These are phyloP conservation scores for Cadophora sp. DNA, from an alignment of 2,329 filamentous ascomycete genomes.

Conservation along the genomic window DNA sequence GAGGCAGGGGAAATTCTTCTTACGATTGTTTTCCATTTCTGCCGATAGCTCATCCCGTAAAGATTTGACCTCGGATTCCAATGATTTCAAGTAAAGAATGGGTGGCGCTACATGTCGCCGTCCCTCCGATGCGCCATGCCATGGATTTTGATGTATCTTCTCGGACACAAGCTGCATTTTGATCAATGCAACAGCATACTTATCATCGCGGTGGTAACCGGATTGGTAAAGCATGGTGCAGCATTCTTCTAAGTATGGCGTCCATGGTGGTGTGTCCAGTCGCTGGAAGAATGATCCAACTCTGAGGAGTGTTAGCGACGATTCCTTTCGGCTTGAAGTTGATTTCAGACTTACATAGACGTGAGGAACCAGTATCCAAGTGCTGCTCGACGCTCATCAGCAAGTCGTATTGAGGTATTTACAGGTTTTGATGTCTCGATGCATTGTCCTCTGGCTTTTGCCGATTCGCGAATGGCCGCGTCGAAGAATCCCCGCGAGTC, in stretches of 20 bases:
- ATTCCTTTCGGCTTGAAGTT: background rate
- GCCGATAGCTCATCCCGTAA: constrained; percentile 16
- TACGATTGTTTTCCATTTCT: constrained; percentile 26
- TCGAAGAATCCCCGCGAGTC: constrained; percentile 11
- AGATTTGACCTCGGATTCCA: constrained; percentile 25
- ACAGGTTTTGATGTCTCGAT: background rate
- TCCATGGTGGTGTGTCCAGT: constrained; percentile 25
- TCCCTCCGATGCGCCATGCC: constrained; percentile 18
- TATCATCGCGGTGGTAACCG: constrained; percentile 19
- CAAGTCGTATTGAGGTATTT: constrained; percentile 12
- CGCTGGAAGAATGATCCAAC: constrained; percentile 28
- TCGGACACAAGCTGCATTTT: constrained; percentile 27
- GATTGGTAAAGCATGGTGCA: constrained; percentile 23
- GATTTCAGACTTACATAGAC: constrained; percentile 26
- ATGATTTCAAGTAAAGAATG: constrained; percentile 27
- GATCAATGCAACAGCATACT: constrained; percentile 21
- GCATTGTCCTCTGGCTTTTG: background rate
- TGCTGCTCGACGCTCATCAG: constrained; percentile 30
- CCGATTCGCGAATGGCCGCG: constrained; percentile 10
- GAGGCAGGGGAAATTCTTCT: constrained; percentile 2
- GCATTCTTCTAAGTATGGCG: constrained; percentile 33
- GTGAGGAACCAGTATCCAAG: constrained; percentile 32
- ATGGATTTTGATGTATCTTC: constrained; percentile 28
- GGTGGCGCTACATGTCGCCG: constrained; percentile 13
- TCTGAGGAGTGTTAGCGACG: constrained; percentile 15